phyloP scores from a whole-genome alignment of 768 basidiomycete genomes.

The Naganishia kalamii region DNA sequence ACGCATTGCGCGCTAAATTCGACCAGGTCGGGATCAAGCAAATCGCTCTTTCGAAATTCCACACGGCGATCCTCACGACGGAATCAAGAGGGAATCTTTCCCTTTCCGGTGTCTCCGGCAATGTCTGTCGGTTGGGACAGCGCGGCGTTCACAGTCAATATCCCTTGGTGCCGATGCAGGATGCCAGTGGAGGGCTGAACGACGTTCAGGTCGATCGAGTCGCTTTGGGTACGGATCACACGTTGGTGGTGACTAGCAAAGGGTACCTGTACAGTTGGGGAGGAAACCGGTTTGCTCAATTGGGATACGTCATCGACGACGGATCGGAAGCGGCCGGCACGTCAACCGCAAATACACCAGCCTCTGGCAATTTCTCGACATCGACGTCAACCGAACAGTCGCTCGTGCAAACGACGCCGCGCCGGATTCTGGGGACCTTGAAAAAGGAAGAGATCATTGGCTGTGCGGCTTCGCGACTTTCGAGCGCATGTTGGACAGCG shows the following conservation, averaged over 20 bases:
- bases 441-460: slow-evolving; percentile 73
- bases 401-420: slow-evolving; percentile 67
- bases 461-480: slow-evolving; percentile 75
- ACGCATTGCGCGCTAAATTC: slow-evolving; percentile 52
- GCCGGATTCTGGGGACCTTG: slow-evolving; percentile 65
- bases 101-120: slow-evolving; percentile 58
- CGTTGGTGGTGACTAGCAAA: slow-evolving; percentile 68
- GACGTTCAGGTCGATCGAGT: slow-evolving; percentile 57
- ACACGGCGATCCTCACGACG: slow-evolving; percentile 73
- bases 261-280: slow-evolving; percentile 91
- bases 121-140: slow-evolving; percentile 58
- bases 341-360: slow-evolving; percentile 12
- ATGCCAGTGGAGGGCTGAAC: slow-evolving; percentile 56
- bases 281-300: slow-evolving; percentile 76
- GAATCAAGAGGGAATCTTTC: slow-evolving; percentile 68
- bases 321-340: slow-evolving; percentile 24
- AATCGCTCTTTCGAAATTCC: slow-evolving; percentile 77
- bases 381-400: slow-evolving; percentile 54
- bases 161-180: slow-evolving; percentile 56
- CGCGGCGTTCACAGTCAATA: slow-evolving; percentile 69
- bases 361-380: slow-evolving; percentile 35
- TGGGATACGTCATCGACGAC: slow-evolving; percentile 74
- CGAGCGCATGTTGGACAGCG: slow-evolving; percentile 81
- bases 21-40: slow-evolving; percentile 59
- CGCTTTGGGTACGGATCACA: slow-evolving; percentile 90